Conservation (phyloP, 2,329 filamentous ascomycete genomes). For the Exophiala phaeomuriformis region DNA sequence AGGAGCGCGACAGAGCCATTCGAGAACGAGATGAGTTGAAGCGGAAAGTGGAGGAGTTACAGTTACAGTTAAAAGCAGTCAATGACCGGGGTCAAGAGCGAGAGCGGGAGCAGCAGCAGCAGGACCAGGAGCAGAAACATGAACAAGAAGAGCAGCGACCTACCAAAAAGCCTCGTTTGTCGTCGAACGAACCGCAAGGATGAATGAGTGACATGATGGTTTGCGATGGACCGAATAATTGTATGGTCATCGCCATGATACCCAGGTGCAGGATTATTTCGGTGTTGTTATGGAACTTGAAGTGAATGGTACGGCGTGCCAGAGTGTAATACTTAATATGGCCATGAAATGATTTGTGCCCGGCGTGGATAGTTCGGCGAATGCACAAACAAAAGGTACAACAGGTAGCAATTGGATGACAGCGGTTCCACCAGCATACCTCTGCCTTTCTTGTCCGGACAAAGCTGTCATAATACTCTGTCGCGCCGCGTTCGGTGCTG, state of each 20-base stretch:
- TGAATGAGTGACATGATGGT: neutral
- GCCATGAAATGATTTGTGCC: neutral
- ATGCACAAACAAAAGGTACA: too few species aligned
- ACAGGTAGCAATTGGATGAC: too few species aligned
- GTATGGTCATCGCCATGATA: conserved; percentile 16
- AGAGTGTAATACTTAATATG: conserved; percentile 4
- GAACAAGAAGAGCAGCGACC: conserved; percentile 17
- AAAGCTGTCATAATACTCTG: too few species aligned
- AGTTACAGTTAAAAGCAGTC: conserved; percentile 44
- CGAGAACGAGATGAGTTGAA: conserved; percentile 75
- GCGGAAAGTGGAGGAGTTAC: conserved; percentile 70
- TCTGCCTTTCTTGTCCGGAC: too few species aligned
- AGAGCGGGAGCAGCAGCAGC: conserved; percentile 12
- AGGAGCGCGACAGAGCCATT: conserved; percentile 68
- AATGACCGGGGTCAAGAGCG: neutral
- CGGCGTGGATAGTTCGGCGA: too few species aligned
- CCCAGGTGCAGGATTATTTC: conserved; percentile 18
- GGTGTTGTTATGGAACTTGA: neutral
- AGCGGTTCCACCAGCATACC: too few species aligned
- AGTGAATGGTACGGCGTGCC: conserved; percentile 1
- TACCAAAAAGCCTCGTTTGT: conserved; percentile 22
- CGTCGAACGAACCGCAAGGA: conserved; percentile 10
- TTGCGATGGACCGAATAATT: neutral
- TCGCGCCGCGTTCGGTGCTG: too few species aligned
- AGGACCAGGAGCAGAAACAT: too few species aligned